Evolutionary conservation across 2,329 filamentous ascomycete genomes (phyloP).

Genomic region (Sarocladium oryzae): DNA sequence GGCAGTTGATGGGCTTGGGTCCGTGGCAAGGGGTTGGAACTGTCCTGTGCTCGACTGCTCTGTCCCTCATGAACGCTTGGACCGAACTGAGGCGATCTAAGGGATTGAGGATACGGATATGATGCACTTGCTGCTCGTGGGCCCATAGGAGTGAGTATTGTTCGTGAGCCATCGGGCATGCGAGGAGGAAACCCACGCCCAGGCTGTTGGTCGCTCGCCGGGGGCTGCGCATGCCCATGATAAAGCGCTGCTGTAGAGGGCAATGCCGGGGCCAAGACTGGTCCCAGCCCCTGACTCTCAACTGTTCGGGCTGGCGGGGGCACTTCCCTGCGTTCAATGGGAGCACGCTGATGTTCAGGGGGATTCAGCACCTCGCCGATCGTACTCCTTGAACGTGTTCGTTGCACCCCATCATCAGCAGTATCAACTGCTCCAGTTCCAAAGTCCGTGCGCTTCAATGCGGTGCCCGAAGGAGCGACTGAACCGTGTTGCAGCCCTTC

Average conservation of each 20-base stretch:
- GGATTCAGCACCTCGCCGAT: slow-evolving; percentile 1
- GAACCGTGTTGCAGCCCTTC: not conserved
- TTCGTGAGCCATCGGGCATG: not conserved
- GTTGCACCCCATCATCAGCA: not conserved
- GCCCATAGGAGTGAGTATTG: not conserved
- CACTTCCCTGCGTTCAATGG: not conserved
- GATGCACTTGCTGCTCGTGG: slow-evolving; percentile 5
- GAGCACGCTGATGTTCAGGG: not conserved
- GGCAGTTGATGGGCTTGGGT: not conserved
- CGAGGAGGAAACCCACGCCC: not conserved
- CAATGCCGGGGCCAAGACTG: not conserved
- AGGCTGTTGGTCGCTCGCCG: not conserved
- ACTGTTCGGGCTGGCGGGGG: not conserved
- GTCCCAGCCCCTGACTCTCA: not conserved
- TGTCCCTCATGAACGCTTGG: not conserved
- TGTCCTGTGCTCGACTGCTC: not conserved
- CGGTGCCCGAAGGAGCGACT: not conserved
- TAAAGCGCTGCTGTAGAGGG: no score
- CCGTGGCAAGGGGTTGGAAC: not conserved
- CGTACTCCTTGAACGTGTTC: not conserved
- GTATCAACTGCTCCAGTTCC: not conserved
- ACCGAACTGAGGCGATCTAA: not conserved
- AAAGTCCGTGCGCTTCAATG: not conserved
- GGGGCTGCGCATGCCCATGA: not conserved
- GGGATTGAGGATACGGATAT: not conserved